phyloP scores from a whole-genome alignment of 441 rosid species.

The Melastoma candidum region DNA sequence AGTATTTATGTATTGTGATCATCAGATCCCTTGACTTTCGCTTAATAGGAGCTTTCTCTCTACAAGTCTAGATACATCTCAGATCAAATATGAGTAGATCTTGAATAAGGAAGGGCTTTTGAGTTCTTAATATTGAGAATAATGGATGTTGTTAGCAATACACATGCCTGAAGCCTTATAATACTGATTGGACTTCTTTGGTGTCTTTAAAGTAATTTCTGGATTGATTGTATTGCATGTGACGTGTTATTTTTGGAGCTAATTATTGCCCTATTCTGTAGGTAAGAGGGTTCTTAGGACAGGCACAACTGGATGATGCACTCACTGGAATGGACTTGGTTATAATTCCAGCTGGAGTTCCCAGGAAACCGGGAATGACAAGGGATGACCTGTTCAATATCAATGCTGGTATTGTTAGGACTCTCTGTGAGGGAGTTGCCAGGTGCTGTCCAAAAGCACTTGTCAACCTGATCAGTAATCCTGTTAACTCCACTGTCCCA shows the following conservation, averaged over 20 bases:
- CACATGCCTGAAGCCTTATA: too few relatives aligned
- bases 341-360: constrained; percentile 88
- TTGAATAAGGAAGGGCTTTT: too few relatives aligned
- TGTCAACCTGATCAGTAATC: constrained; percentile 77
- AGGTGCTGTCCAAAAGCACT: constrained; percentile 64
- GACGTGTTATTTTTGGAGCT: not conserved
- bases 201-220: too few relatives aligned
- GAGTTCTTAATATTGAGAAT: too few relatives aligned
- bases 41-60: too few relatives aligned
- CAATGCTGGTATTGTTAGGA: constrained; percentile 81
- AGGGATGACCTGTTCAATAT: constrained; percentile 89
- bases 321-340: constrained; percentile 81
- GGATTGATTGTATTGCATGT: not conserved
- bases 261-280: constrained; percentile 8
- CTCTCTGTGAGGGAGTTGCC: constrained; percentile 71
- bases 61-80: too few relatives aligned
- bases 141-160: too few relatives aligned
- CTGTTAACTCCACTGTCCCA: constrained; percentile 84
- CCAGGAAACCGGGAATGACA: constrained; percentile 95
- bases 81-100: too few relatives aligned
- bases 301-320: constrained; percentile 65
- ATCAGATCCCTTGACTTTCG: too few relatives aligned
- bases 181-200: too few relatives aligned
- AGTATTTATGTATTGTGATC: too few relatives aligned
- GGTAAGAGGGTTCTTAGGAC: constrained; percentile 82